A percentile compares a stretch with the other conserved stretches of the same genome.
These are phyloP conservation scores for Sabuloglossum arenarium DNA, from an alignment of 495 filamentous ascomycete species.

Conservation along the genomic window DNA sequence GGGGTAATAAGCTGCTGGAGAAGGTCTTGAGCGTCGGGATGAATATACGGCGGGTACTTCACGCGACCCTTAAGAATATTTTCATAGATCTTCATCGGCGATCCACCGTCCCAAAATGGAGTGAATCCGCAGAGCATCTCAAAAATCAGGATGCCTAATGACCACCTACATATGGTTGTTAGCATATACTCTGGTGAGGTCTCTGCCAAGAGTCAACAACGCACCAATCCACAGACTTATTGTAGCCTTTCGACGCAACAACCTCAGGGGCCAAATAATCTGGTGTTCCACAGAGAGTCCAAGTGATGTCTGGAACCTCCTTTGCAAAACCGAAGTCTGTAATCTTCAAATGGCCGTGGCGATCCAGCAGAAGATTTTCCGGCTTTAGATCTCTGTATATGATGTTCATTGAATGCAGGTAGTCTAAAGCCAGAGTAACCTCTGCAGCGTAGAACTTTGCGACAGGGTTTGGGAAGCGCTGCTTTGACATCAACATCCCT, in stretches of 20 bases:
- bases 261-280: slow-evolving; percentile 97
- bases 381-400: slow-evolving; percentile 97
- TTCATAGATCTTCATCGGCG: slow-evolving; percentile 97
- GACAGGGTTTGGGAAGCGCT: slow-evolving; percentile 97
- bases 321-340: slow-evolving; percentile 99
- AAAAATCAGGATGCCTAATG: slow-evolving; percentile 91
- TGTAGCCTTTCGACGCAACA: slow-evolving; percentile 92
- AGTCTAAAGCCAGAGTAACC: slow-evolving; percentile 86
- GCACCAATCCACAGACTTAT: slow-evolving; percentile 97
- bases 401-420: slow-evolving; percentile 84
- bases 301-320: slow-evolving; percentile 94
- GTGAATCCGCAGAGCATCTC: slow-evolving; percentile 99
- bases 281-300: slow-evolving; percentile 96
- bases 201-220: slow-evolving; percentile 13
- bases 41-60: slow-evolving; percentile 90
- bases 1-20: slow-evolving; percentile 82
- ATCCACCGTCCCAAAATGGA: slow-evolving; percentile 94
- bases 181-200: neutral
- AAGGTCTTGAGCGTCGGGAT: slow-evolving; percentile 81
- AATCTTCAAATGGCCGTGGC: slow-evolving; percentile 94
- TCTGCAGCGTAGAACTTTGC: slow-evolving; percentile 98
- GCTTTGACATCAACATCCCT: neutral
- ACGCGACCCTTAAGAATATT: slow-evolving; percentile 86
- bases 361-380: slow-evolving; percentile 84
- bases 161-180: slow-evolving; percentile 51